phyloP scores from a whole-genome alignment of 2,329 filamentous ascomycete species.

The Pseudogymnoascus sp. region DNA sequence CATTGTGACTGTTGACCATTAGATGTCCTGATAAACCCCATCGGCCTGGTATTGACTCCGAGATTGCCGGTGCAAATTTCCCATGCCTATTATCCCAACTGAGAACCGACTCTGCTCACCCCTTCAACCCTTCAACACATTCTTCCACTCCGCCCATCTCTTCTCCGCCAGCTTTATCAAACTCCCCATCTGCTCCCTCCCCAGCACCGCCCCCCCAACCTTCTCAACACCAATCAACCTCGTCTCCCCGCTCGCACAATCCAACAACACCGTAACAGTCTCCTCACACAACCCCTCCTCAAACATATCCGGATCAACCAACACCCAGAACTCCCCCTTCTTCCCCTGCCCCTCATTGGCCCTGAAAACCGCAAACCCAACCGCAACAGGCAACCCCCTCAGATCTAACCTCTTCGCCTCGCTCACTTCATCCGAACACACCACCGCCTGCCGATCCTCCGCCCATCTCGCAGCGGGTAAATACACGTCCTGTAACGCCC shows the following conservation, averaged over 20 bases:
- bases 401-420: constrained; percentile 50
- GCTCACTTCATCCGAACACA: constrained; percentile 58
- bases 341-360: constrained; percentile 35
- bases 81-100: neutral
- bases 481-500: constrained; percentile 68
- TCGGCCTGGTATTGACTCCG: neutral
- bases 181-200: constrained; percentile 50
- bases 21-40: neutral
- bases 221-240: constrained; percentile 70
- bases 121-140: constrained; percentile 6
- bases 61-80: neutral
- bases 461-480: constrained; percentile 80
- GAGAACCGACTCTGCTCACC: neutral
- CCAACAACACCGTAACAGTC: constrained; percentile 73
- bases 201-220: constrained; percentile 65
- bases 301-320: constrained; percentile 81
- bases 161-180: constrained; percentile 51
- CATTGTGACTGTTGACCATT: neutral
- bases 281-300: constrained; percentile 83
- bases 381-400: constrained; percentile 61
- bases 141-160: constrained; percentile 51
- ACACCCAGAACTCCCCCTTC: constrained; percentile 59
- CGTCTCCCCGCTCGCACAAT: constrained; percentile 39
- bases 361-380: constrained; percentile 70
- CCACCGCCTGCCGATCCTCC: constrained; percentile 64